Evolutionary conservation across 2,329 filamentous ascomycete species (phyloP).

Genomic region (Ciborinia camelliae): DNA sequence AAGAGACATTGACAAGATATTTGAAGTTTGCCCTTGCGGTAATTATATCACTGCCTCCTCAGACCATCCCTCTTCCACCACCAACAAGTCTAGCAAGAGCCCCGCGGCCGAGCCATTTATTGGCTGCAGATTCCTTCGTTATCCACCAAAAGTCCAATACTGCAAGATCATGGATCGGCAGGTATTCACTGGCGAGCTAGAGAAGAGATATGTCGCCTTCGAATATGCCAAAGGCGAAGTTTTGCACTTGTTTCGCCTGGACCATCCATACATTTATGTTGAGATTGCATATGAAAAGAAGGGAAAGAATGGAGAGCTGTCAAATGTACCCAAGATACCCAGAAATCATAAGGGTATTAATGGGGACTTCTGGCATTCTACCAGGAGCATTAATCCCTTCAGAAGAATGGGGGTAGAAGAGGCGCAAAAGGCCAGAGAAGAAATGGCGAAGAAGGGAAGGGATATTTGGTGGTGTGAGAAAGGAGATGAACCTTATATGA

Average conservation of each 20-base stretch:
- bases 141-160: slow-evolving; percentile 21
- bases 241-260: background rate
- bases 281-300: slow-evolving; percentile 3
- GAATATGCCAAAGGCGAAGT: background rate
- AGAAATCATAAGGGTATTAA: slow-evolving; percentile 10
- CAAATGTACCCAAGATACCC: background rate
- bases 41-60: background rate
- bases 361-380: background rate
- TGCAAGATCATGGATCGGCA: slow-evolving; percentile 22
- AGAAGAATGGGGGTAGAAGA: background rate
- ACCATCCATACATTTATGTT: background rate
- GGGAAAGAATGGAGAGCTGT: background rate
- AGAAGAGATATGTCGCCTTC: slow-evolving; percentile 11
- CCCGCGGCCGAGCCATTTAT: background rate
- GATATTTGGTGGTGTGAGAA: slow-evolving; percentile 3
- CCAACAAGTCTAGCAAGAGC: background rate
- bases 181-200: slow-evolving; percentile 23
- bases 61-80: background rate
- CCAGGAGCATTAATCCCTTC: background rate
- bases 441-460: background rate
- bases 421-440: background rate
- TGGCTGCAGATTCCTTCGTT: slow-evolving; percentile 22
- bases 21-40: background rate
- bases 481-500: background rate
- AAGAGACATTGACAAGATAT: slow-evolving; percentile 22